phyloP scores from a whole-genome alignment of 2,329 filamentous ascomycete genomes.

The Nannizzia gypsea region DNA sequence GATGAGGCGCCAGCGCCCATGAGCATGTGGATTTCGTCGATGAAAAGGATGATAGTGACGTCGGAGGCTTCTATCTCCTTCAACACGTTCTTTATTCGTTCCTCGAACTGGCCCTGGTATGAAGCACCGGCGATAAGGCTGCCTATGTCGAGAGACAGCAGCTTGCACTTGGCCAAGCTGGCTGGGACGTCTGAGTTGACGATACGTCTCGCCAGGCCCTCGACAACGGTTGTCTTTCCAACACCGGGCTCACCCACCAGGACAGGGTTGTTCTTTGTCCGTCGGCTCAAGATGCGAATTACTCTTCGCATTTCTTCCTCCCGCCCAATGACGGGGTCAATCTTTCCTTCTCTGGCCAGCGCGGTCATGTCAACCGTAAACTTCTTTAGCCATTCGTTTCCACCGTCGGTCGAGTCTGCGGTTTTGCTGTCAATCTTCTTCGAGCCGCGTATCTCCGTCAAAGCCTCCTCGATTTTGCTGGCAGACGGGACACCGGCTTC shows the following conservation, averaged over 20 bases:
- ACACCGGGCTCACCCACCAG: slow-evolving; percentile 97
- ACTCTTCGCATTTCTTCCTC: slow-evolving; percentile 92
- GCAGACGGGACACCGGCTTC: slow-evolving; percentile 86
- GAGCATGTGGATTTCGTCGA: slow-evolving; percentile 95
- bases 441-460: slow-evolving; percentile 82
- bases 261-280: slow-evolving; percentile 98
- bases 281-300: slow-evolving; percentile 77
- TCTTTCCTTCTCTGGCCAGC: slow-evolving; percentile 92
- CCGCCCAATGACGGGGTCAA: slow-evolving; percentile 91
- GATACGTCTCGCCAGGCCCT: slow-evolving; percentile 88
- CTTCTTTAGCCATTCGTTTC: slow-evolving; percentile 92
- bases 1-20: slow-evolving; percentile 95
- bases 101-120: slow-evolving; percentile 96
- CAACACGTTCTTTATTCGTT: slow-evolving; percentile 96
- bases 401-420: slow-evolving; percentile 68
- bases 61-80: slow-evolving; percentile 94
- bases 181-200: slow-evolving; percentile 95
- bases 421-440: slow-evolving; percentile 92
- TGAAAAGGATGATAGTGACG: slow-evolving; percentile 94
- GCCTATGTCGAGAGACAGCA: slow-evolving; percentile 90
- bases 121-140: slow-evolving; percentile 94
- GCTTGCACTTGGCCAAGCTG: slow-evolving; percentile 83
- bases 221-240: slow-evolving; percentile 94
- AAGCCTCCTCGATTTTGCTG: slow-evolving; percentile 81
- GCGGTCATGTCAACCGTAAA: slow-evolving; percentile 98